Percentiles rank a stretch among this genome's conserved stretches.
phyloP scores from a whole-genome alignment of 2,329 filamentous ascomycete genomes.

The Ascochyta pisi region DNA sequence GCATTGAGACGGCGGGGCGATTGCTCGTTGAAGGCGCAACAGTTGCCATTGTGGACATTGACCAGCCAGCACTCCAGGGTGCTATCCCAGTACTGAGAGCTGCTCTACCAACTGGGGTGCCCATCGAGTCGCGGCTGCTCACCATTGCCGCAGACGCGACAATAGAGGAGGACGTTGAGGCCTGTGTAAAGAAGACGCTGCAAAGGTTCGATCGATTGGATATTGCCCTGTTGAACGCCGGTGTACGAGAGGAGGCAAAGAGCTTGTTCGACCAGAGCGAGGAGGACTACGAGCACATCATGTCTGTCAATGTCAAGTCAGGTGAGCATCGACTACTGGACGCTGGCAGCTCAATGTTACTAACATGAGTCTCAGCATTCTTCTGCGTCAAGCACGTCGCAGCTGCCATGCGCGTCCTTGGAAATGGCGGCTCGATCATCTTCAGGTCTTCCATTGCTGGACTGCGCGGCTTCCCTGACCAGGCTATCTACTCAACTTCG shows the following conservation, averaged over 20 bases:
- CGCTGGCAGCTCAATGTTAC: background rate
- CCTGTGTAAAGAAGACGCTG: constrained; percentile 68
- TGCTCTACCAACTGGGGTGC: constrained; percentile 34
- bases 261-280: constrained; percentile 48
- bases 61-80: constrained; percentile 34
- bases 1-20: constrained; percentile 46
- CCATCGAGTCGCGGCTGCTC: constrained; percentile 36
- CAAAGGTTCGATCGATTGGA: constrained; percentile 39
- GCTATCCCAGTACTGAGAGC: constrained; percentile 35
- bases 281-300: constrained; percentile 47
- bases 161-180: constrained; percentile 75
- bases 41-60: constrained; percentile 47
- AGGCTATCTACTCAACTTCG: constrained; percentile 46
- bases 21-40: constrained; percentile 49
- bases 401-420: constrained; percentile 41
- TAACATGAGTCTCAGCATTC: constrained; percentile 36
- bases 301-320: constrained; percentile 49
- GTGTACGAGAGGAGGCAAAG: constrained; percentile 35
- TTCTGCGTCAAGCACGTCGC: constrained; percentile 49
- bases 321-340: constrained; percentile 29
- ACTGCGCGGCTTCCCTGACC: constrained; percentile 47
- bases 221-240: constrained; percentile 38
- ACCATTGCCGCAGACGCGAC: constrained; percentile 47
- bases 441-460: constrained; percentile 51
- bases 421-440: constrained; percentile 49